Base-by-base conservation (phyloP, 495 filamentous ascomycete genomes). In the Oidiodendron maius region DNA sequence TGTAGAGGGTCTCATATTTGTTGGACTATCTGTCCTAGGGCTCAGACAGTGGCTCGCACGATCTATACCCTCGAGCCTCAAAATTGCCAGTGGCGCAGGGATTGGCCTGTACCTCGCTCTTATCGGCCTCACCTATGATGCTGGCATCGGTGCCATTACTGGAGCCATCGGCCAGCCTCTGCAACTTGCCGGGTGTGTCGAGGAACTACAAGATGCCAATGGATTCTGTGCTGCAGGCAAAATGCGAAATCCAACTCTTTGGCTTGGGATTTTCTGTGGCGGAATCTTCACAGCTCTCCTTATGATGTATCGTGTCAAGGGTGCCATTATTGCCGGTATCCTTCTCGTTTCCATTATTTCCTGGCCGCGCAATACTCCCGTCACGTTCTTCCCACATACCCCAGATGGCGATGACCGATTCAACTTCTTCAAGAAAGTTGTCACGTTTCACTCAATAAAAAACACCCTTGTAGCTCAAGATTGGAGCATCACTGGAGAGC, bases 41-140 rank as follows among this genome's bases (percentile, higher is more conserved):
- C 75, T 91, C 64, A 80, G 87, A 10, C 87, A 91, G 61, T 91
- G 87, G 87, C 74, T 91, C 22, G 87, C 86, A 1, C 78, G 85
- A 41, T 76, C 81, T 32, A 83, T 91, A 20, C 87, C 87, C 1
- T 72, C 77, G 20, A 86, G 80, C 39, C 86, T 91, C 61, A 91
- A 91, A 63, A 78, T 90, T 34, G 86, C 86, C n/a, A 86, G 83
- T 21, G 86, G 86, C 40, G 83, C 83, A 9, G 87, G 87, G 37
- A 91, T 91, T 43, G 87, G 87, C 3, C 66, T 91, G 11, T 90
- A 90, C 59, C 72, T 91, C 28, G 86, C 86, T 3, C 64, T 91
- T 44, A 91, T 91, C 55, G 87, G 87, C 1, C 65, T 91, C 40
- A 88, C 82, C 1, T 90, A 89, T 52, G 78, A 76, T 52, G 84